A percentile compares a stretch with the other conserved stretches of the same genome.
Conservation (phyloP, 352 stramenopile species). For the Thraustotheca clavata region DNA sequence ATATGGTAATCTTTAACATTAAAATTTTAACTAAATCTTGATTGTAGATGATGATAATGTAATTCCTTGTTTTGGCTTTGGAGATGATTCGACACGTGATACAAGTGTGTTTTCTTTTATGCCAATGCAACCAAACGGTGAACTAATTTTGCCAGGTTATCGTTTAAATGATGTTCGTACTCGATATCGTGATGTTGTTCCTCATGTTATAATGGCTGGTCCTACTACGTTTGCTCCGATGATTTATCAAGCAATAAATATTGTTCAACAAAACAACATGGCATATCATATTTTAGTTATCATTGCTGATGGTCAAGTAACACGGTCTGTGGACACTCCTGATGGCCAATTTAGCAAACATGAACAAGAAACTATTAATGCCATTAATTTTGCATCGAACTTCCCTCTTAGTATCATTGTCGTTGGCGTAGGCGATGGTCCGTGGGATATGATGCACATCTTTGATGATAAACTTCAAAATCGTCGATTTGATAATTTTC, state of each 20-base stretch:
- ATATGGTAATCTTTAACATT: slow-evolving; percentile 40
- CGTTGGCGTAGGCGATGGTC: slow-evolving; percentile 65
- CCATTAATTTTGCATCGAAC: slow-evolving; percentile 58
- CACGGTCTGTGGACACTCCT: slow-evolving; percentile 65
- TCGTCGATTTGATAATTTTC: slow-evolving; percentile 80
- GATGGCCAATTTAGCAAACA: slow-evolving; percentile 64
- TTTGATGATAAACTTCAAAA: slow-evolving; percentile 61
- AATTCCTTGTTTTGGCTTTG: slow-evolving; percentile 80
- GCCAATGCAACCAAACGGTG: background rate
- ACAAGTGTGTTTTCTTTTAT: slow-evolving; percentile 67
- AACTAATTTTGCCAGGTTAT: slow-evolving; percentile 43
- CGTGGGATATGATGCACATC: slow-evolving; percentile 69
- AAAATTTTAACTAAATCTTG: background rate
- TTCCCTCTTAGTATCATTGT: slow-evolving; percentile 75
- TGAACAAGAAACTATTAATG: slow-evolving; percentile 41
- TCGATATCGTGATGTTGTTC: slow-evolving; percentile 61
- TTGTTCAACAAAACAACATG: slow-evolving; percentile 61
- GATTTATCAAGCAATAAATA: slow-evolving; percentile 71
- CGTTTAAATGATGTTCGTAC: slow-evolving; percentile 52
- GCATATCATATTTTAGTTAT: slow-evolving; percentile 75
- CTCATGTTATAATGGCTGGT: slow-evolving; percentile 66
- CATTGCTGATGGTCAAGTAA: slow-evolving; percentile 55
- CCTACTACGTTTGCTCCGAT: slow-evolving; percentile 82
- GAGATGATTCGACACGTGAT: slow-evolving; percentile 70
- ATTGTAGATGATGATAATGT: slow-evolving; percentile 70